A percentile compares a stretch with the other conserved stretches of the same genome.
phyloP scores from a whole-genome alignment of 768 basidiomycete species.

The Amanita brunnescens region DNA sequence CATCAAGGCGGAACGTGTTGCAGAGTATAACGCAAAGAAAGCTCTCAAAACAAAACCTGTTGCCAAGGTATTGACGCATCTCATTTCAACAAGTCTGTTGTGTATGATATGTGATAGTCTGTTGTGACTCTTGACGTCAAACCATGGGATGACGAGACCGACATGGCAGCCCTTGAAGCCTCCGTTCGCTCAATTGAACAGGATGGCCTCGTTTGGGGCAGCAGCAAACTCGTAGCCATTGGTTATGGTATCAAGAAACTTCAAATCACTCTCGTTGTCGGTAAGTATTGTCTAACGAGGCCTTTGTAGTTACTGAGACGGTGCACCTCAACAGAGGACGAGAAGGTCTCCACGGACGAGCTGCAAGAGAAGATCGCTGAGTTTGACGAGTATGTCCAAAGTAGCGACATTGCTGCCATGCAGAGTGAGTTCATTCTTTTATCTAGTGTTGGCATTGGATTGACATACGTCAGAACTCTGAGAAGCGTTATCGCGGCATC shows the following conservation, averaged over 20 bases:
- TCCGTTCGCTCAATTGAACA: constrained; percentile 78
- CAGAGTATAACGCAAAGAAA: constrained; percentile 90
- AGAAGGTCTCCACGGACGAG: constrained; percentile 86
- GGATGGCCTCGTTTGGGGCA: constrained; percentile 95
- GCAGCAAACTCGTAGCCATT: constrained; percentile 84
- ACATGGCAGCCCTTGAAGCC: constrained; percentile 82
- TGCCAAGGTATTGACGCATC: constrained; percentile 58
- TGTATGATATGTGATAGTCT: constrained; percentile 47
- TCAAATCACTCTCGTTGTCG: constrained; percentile 56
- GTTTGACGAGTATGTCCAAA: constrained; percentile 86
- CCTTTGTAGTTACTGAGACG: neutral
- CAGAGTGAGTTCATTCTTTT: constrained; percentile 51
- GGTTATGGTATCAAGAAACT: constrained; percentile 93
- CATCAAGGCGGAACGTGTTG: constrained; percentile 87
- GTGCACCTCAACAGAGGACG: constrained; percentile 62
- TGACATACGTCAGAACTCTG: constrained; percentile 7
- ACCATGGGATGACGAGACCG: constrained; percentile 99
- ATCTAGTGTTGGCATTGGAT: neutral
- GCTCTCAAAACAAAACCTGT: constrained; percentile 79
- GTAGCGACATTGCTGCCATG: constrained; percentile 88
- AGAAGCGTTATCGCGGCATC: neutral
- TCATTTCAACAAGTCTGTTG: constrained; percentile 2
- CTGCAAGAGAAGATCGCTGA: constrained; percentile 86
- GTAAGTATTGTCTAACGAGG: constrained; percentile 23
- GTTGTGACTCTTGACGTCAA: constrained; percentile 98